Evolutionary conservation across 225 moss, liverwort and hornwort species (phyloP).

Genomic region (Physcomitrium patens): DNA sequence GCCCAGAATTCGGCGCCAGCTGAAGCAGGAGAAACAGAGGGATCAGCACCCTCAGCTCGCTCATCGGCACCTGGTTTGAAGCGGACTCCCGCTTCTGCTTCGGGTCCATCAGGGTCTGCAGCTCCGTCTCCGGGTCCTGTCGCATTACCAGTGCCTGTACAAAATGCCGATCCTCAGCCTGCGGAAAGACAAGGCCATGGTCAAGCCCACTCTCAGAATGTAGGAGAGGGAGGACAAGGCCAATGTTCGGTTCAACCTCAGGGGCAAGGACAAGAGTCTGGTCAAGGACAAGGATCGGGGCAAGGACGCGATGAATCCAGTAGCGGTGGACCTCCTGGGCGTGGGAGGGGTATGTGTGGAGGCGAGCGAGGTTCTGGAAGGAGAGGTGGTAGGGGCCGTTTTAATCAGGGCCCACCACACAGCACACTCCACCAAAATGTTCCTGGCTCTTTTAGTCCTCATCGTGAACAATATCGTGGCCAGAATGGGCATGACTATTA

Average conservation of each 20-base stretch:
- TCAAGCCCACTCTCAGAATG: not conserved
- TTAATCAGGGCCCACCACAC: slow-evolving; percentile 37
- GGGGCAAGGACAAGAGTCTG: slow-evolving; percentile 7
- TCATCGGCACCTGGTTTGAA: not conserved
- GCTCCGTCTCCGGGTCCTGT: slow-evolving; percentile 12
- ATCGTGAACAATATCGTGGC: slow-evolving; percentile 42
- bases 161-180: not conserved
- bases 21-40: not conserved
- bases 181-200: not conserved
- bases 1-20: not conserved
- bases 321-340: slow-evolving; percentile 4
- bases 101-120: slow-evolving; percentile 18
- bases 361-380: slow-evolving; percentile 27
- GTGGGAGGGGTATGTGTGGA: slow-evolving; percentile 34
- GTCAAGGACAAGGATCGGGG: slow-evolving; percentile 30
- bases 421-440: slow-evolving; percentile 25
- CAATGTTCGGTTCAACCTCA: slow-evolving; percentile 27
- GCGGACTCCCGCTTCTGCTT: not conserved
- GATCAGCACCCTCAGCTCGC: not conserved
- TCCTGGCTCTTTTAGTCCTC: slow-evolving; percentile 45
- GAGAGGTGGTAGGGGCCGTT: slow-evolving; percentile 51
- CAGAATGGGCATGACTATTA: slow-evolving; percentile 40
- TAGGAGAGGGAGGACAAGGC: slow-evolving; percentile 6
- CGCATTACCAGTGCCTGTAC: not conserved
- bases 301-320: slow-evolving; percentile 13